Evolutionary conservation across 306 rosid species (phyloP).

Genomic region (Quercus engelmannii): DNA sequence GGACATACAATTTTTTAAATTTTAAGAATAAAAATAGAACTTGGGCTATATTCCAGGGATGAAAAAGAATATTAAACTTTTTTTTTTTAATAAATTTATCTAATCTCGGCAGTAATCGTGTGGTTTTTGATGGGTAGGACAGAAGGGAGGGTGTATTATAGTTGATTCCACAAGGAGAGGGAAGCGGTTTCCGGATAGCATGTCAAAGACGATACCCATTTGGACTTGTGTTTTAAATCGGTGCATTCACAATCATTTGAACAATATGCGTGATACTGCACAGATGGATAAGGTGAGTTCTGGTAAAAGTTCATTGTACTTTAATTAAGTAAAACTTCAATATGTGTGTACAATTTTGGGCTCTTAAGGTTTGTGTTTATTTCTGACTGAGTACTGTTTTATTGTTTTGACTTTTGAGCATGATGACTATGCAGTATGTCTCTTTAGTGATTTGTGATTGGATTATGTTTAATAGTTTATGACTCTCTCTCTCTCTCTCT

Average conservation of each 20-base stretch:
- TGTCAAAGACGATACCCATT: conserved; percentile 94
- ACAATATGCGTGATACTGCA: conserved; percentile 20
- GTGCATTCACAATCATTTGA: conserved; percentile 40
- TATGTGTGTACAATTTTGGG: neutral
- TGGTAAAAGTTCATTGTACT: neutral
- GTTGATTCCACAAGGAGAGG: conserved; percentile 93
- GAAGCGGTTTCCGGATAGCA: conserved; percentile 91
- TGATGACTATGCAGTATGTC: neutral
- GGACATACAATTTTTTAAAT: too few relatives aligned
- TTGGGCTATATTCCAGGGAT: too few relatives aligned
- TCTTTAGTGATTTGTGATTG: neutral
- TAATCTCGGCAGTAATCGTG: neutral
- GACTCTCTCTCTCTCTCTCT: neutral
- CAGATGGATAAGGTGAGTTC: conserved; percentile 37
- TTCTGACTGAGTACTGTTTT: neutral
- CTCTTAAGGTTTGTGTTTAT: neutral
- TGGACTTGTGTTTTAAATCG: conserved; percentile 92
- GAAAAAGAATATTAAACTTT: too few relatives aligned
- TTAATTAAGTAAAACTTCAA: neutral
- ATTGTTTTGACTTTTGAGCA: neutral
- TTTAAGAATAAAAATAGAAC: too few relatives aligned
- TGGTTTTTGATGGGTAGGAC: conserved; percentile 56
- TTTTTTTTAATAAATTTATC: too few relatives aligned
- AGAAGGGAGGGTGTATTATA: conserved; percentile 78
- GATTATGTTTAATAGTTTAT: neutral